phyloP scores from a whole-genome alignment of 495 filamentous ascomycete genomes.

The Oleoguttula mirabilis region DNA sequence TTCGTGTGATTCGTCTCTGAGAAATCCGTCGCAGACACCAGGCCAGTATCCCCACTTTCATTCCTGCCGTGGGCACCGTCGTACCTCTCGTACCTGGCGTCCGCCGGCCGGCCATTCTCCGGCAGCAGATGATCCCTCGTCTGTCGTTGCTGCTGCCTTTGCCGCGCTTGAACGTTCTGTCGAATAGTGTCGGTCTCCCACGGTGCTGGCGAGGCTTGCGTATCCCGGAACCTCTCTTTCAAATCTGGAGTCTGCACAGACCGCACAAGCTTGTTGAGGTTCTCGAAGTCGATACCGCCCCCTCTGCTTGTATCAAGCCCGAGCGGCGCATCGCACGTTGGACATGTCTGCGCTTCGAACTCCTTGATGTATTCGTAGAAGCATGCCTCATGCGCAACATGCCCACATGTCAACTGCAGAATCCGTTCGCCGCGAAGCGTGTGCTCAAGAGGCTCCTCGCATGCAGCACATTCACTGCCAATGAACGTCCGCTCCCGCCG shows the following conservation, averaged over 20 bases:
- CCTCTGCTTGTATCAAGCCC: conserved; percentile 90
- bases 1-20: conserved; percentile 43
- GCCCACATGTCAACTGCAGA: conserved; percentile 87
- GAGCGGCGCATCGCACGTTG: conserved; percentile 84
- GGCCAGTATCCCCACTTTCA: conserved; percentile 61
- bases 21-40: conserved; percentile 55
- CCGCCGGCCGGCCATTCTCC: conserved; percentile 34
- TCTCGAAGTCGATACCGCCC: conserved; percentile 55
- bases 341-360: conserved; percentile 89
- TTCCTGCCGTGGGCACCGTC: conserved; percentile 47
- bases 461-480: conserved; percentile 87
- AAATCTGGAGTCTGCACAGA: conserved; percentile 61
- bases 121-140: conserved; percentile 18
- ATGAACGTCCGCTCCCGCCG: conserved; percentile 91
- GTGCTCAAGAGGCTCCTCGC: conserved; percentile 94
- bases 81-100: conserved; percentile 35
- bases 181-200: conserved; percentile 44
- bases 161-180: conserved; percentile 24
- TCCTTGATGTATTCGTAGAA: conserved; percentile 98
- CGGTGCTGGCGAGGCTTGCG: conserved; percentile 43
- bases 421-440: conserved; percentile 90
- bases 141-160: conserved; percentile 16
- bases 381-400: conserved; percentile 96
- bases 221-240: conserved; percentile 32
- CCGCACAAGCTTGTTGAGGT: conserved; percentile 88